These are phyloP conservation scores for Colletotrichum cuscutae DNA, from an alignment of 2,329 filamentous ascomycete species.

Conservation along the genomic window DNA sequence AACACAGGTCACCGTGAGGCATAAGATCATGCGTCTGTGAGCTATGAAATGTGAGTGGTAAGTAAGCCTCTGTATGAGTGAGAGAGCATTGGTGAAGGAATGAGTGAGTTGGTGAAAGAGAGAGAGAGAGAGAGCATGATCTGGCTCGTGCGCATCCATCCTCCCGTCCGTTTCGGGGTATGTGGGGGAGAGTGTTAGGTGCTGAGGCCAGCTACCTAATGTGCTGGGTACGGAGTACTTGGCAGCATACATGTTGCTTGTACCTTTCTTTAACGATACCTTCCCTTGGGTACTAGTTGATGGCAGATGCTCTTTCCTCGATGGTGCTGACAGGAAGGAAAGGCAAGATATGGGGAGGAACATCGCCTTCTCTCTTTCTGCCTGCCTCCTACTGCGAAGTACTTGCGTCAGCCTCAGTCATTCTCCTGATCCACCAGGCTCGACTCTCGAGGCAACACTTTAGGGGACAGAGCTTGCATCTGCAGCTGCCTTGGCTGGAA, in stretches of 20 bases:
- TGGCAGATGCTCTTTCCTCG: not conserved
- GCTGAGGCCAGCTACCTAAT: not conserved
- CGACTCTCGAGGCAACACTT: too few relatives aligned
- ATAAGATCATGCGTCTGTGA: not conserved
- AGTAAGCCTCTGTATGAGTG: not conserved
- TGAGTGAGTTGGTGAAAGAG: not conserved
- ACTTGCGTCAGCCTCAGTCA: not conserved
- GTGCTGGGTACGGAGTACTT: not conserved
- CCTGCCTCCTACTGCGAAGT: not conserved
- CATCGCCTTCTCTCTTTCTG: not conserved
- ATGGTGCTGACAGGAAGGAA: not conserved
- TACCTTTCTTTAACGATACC: too few relatives aligned
- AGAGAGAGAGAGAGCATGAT: not conserved
- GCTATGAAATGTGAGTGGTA: not conserved
- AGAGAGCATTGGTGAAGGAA: not conserved
- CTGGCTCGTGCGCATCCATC: constrained; percentile 15
- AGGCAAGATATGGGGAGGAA: not conserved
- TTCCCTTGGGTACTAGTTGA: too few relatives aligned
- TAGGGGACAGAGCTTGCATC: not conserved
- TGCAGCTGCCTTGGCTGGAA: not conserved
- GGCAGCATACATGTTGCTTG: not conserved
- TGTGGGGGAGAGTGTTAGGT: constrained; percentile 8
- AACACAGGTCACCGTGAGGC: not conserved
- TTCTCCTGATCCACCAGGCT: too few relatives aligned
- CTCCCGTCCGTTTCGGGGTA: constrained; percentile 34